phyloP scores from a whole-genome alignment of 2,329 filamentous ascomycete species.

The Talaromyces amestolkiae region DNA sequence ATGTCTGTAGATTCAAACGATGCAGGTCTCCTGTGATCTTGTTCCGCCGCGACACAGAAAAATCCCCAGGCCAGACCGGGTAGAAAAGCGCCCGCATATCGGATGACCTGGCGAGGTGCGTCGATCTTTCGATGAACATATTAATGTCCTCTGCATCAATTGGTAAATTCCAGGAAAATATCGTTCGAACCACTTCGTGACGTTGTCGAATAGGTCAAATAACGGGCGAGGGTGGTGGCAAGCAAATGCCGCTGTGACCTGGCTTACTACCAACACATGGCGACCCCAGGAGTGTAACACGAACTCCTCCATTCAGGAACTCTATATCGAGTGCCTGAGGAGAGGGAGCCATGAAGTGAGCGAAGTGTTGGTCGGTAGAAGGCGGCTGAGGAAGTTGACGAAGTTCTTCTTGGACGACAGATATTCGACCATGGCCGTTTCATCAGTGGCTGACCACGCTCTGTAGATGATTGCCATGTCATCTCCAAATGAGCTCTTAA shows the following conservation, averaged over 20 bases:
- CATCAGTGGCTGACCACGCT: too few relatives aligned
- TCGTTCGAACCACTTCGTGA: neutral
- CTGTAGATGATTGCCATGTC: too few relatives aligned
- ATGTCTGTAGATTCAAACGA: neutral
- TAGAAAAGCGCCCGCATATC: too few relatives aligned
- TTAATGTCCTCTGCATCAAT: neutral
- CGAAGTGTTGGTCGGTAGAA: too few relatives aligned
- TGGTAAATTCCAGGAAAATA: neutral
- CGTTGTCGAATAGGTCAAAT: neutral
- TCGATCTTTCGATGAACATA: neutral
- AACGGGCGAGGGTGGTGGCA: neutral
- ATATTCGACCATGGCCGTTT: too few relatives aligned
- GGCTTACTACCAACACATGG: slow-evolving; percentile 23
- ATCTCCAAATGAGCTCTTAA: too few relatives aligned
- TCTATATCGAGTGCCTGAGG: too few relatives aligned
- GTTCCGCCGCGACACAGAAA: neutral
- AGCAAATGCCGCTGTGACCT: neutral
- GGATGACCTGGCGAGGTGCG: too few relatives aligned
- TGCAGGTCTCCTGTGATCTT: neutral
- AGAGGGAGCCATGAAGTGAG: too few relatives aligned
- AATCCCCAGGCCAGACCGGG: neutral
- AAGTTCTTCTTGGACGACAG: too few relatives aligned
- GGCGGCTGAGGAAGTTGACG: too few relatives aligned
- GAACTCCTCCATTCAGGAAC: too few relatives aligned
- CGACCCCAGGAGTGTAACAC: slow-evolving; percentile 21